These are phyloP conservation scores for Clathrospora elynae DNA, from an alignment of 2,329 filamentous ascomycete genomes.

Conservation along the genomic window DNA sequence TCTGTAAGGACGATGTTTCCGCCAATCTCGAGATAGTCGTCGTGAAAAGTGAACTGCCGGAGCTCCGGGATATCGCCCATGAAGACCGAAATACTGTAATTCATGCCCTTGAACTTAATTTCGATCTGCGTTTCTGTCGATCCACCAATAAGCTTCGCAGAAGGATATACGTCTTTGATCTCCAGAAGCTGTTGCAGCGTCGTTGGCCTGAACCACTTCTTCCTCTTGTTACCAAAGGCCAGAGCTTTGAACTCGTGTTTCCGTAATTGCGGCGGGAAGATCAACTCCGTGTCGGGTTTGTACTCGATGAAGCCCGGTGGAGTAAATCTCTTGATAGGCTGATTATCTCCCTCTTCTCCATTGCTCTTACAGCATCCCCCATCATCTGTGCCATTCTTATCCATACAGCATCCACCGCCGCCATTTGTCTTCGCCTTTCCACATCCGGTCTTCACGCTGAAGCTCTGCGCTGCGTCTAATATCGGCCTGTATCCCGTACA, in stretches of 20 bases:
- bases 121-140: constrained; percentile 98
- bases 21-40: constrained; percentile 86
- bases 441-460: constrained; percentile 66
- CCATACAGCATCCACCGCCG: constrained; percentile 74
- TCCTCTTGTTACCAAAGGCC: constrained; percentile 90
- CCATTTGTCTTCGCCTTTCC: constrained; percentile 63
- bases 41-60: constrained; percentile 76
- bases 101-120: constrained; percentile 94
- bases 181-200: constrained; percentile 86
- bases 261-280: constrained; percentile 84
- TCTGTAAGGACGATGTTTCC: constrained; percentile 93
- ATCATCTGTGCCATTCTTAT: constrained; percentile 52
- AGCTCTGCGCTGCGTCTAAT: constrained; percentile 89
- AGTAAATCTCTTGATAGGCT: constrained; percentile 68
- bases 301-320: constrained; percentile 93
- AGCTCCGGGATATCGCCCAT: constrained; percentile 93
- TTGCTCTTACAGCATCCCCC: constrained; percentile 53
- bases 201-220: constrained; percentile 89
- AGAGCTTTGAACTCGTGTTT: constrained; percentile 82
- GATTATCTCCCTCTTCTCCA: constrained; percentile 41
- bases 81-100: constrained; percentile 87
- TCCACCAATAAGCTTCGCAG: constrained; percentile 92
- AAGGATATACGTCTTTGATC: constrained; percentile 84
- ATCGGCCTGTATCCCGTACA: constrained; percentile 97
- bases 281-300: constrained; percentile 89